Evolutionary conservation across 768 basidiomycete species (phyloP), one percentile per base, ranked within the genome.

Genomic region (Trametes punicea): DNA sequence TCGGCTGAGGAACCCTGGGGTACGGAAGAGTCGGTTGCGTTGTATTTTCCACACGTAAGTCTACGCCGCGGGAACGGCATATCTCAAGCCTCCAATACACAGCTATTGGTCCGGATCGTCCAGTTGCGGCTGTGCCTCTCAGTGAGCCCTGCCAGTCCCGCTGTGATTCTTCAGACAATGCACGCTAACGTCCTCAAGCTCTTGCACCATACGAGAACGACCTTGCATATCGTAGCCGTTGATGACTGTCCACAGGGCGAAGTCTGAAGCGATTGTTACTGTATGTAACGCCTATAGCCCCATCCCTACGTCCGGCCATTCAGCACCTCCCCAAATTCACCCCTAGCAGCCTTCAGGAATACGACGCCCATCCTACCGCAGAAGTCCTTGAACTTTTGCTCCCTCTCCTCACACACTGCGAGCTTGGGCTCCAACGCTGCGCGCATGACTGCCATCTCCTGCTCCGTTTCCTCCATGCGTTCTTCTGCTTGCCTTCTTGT

Each of bases 321-420:
- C 15, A 45, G 29, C 3, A 46, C 36, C 15, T 57, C 56, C 18
- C 49, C 41, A 16, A 60, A 30, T 4, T 67, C 64, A 4, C 66
- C 66, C 25, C 52, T 55, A 27, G 64, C 56, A 10, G 63, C 64
- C 49, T 41, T 59, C 46, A 56, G 36, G 36, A 65, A 61, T 34
- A 52, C n/a, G 5, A 52, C 26, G 10, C 64, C 64, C 27, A 65
- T 51, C 44, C 40, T 52, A 11, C 55, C 57, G 27, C 64, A 65
- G 25, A 46, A 50, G 27, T 62, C 64, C 39, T 55, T 49, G 41
- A 55, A 51, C 60, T 36, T 59, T 23, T 51, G 18, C 25, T 65
- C 63, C 44, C 57, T 48, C 46, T 62, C 57, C 29, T 21, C 55
- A 9, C 30, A 38, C 47, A 55, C 51, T 26, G 55, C 55, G 11